A percentile compares a stretch with the other conserved stretches of the same genome.
These are phyloP conservation scores for Quillaja saponaria DNA, from an alignment of 306 rosid species.

Conservation along the genomic window DNA sequence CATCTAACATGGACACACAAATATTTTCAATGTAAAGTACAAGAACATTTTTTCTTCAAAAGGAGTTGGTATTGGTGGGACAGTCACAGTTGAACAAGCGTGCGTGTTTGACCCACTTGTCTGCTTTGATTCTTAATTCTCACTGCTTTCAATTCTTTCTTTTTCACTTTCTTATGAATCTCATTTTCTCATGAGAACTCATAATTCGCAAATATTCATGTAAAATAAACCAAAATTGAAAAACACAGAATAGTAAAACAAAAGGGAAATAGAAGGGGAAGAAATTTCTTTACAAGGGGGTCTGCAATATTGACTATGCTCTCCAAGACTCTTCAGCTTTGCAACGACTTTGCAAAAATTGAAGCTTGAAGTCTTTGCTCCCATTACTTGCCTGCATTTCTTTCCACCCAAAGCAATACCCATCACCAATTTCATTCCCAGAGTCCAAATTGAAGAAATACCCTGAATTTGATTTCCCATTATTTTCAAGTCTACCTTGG, in stretches of 20 bases:
- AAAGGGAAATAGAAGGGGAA: slow-evolving; percentile 10
- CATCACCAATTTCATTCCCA: slow-evolving; percentile 31
- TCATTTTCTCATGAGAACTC: slow-evolving; percentile 32
- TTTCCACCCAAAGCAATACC: slow-evolving; percentile 8
- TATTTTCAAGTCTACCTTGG: slow-evolving; percentile 7
- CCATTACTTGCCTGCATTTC: slow-evolving; percentile 33
- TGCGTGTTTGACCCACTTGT: slow-evolving; percentile 55
- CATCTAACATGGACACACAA: neutral
- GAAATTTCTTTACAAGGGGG: slow-evolving; percentile 33
- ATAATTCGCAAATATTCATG: slow-evolving; percentile 2
- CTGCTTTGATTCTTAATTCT: slow-evolving; percentile 5
- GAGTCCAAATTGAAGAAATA: slow-evolving; percentile 21
- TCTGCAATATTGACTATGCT: slow-evolving; percentile 38
- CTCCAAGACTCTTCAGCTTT: slow-evolving; percentile 20
- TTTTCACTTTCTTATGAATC: slow-evolving; percentile 19
- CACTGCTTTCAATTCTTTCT: slow-evolving; percentile 18
- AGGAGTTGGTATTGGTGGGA: slow-evolving; percentile 37
- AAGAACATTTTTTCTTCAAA: neutral
- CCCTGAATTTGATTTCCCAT: slow-evolving; percentile 28
- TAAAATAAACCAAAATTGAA: slow-evolving; percentile 19
- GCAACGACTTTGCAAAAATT: slow-evolving; percentile 7
- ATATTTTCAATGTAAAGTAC: neutral
- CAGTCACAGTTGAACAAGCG: slow-evolving; percentile 52
- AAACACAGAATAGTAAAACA: slow-evolving; percentile 1
- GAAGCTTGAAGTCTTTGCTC: neutral